Percentiles rank a stretch among this genome's conserved stretches.
These are phyloP conservation scores for Rhizophora mangle DNA, from an alignment of 345 rosid species.

Conservation along the genomic window DNA sequence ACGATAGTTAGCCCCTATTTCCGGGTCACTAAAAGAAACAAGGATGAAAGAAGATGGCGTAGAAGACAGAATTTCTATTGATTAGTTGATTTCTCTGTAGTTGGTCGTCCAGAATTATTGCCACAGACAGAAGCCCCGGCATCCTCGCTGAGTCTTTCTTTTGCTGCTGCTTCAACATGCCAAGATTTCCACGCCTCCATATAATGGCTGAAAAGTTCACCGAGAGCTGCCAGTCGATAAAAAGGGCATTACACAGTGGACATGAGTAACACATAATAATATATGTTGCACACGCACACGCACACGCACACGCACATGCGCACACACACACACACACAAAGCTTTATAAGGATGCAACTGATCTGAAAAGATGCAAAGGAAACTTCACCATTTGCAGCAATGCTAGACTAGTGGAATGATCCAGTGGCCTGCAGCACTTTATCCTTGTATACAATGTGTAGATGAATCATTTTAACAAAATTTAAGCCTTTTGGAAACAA, in stretches of 20 bases:
- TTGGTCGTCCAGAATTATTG: slow-evolving; percentile 15
- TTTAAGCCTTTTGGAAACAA: too few species aligned
- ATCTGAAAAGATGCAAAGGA: slow-evolving; percentile 1
- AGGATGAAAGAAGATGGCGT: background rate
- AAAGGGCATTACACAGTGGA: background rate
- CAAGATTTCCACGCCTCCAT: slow-evolving; percentile 65
- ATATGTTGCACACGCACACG: background rate
- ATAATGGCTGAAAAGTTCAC: slow-evolving; percentile 67
- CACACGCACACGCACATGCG: background rate
- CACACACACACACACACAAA: background rate
- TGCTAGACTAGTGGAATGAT: background rate
- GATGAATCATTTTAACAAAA: background rate
- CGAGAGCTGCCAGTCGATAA: slow-evolving; percentile 49
- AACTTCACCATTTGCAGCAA: background rate
- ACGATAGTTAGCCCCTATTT: background rate
- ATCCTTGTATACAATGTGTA: background rate
- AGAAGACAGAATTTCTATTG: background rate
- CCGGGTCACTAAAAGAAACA: background rate
- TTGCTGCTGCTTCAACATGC: slow-evolving; percentile 48
- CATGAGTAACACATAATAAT: background rate
- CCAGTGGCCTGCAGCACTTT: background rate
- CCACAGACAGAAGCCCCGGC: slow-evolving; percentile 16
- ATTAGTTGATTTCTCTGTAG: slow-evolving; percentile 9
- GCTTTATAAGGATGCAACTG: background rate
- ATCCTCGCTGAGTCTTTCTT: slow-evolving; percentile 29